Percentiles rank a stretch among this genome's conserved stretches.
These are phyloP conservation scores for Tolypocladium guangdongense DNA, from an alignment of 2,329 filamentous ascomycete genomes.

Conservation along the genomic window DNA sequence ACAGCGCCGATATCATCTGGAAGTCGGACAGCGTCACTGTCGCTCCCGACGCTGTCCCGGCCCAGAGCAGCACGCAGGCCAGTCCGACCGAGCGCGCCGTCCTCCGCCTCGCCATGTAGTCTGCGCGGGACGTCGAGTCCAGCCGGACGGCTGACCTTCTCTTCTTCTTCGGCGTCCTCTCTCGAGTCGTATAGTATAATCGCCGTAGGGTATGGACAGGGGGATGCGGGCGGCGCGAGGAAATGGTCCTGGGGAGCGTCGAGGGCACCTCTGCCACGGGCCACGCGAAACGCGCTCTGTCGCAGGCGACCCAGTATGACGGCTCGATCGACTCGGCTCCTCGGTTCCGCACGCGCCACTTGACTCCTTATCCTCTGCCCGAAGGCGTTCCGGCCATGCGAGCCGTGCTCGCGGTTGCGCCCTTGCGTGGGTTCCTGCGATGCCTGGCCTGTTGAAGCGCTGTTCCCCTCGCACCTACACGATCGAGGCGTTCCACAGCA, in stretches of 20 bases:
- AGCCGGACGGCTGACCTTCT: background rate
- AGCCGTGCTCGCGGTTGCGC: background rate
- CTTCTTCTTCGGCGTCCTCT: background rate
- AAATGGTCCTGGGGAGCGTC: background rate
- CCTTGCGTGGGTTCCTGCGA: background rate
- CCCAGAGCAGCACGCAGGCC: conserved; percentile 11
- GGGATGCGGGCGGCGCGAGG: background rate
- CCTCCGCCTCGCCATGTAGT: conserved; percentile 1
- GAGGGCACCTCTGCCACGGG: background rate
- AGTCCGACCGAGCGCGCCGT: conserved; percentile 3
- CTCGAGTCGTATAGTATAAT: background rate
- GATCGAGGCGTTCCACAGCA: background rate
- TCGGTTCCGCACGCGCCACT: background rate
- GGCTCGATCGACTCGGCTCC: background rate
- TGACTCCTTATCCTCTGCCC: background rate
- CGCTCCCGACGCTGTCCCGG: conserved; percentile 11
- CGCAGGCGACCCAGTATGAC: background rate
- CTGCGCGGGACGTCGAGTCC: background rate
- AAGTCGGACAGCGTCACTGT: conserved; percentile 26
- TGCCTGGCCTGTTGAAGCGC: background rate
- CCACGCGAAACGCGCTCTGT: background rate
- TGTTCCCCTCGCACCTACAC: background rate
- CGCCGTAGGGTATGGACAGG: background rate
- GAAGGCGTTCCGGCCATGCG: background rate
- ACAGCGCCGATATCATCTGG: conserved; percentile 25